Percentiles rank a stretch among this genome's conserved stretches.
Evolutionary conservation across 768 basidiomycete genomes (phyloP).

Genomic region (Tricholoma furcatifolium): DNA sequence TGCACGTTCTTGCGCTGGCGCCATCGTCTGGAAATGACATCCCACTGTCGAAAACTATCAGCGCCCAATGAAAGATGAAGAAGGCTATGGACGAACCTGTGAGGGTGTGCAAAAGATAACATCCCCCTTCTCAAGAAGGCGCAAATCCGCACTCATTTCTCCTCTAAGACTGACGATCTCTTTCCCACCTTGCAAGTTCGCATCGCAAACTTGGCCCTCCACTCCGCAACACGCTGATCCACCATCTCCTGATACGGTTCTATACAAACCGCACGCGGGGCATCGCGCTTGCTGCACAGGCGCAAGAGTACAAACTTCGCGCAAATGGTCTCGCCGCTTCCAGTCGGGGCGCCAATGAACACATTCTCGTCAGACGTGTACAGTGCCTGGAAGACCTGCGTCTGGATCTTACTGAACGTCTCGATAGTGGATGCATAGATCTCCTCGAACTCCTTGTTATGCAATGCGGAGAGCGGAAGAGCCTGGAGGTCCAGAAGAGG

Average conservation of each 20-base stretch:
- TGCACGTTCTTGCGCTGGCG: slow-evolving; percentile 96
- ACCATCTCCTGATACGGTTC: slow-evolving; percentile 99
- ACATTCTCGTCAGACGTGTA: slow-evolving; percentile 97
- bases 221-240: slow-evolving; percentile 84
- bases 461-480: slow-evolving; percentile 85
- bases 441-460: slow-evolving; percentile 89
- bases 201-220: slow-evolving; percentile 87
- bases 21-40: slow-evolving; percentile 92
- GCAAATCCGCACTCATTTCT: slow-evolving; percentile 89
- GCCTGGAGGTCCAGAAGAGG: slow-evolving; percentile 91
- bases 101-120: slow-evolving; percentile 92
- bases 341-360: slow-evolving; percentile 95
- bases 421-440: slow-evolving; percentile 83
- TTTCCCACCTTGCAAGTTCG: slow-evolving; percentile 83
- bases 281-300: slow-evolving; percentile 88
- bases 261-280: slow-evolving; percentile 86
- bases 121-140: slow-evolving; percentile 87
- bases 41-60: slow-evolving; percentile 63
- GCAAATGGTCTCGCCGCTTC: slow-evolving; percentile 96
- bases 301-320: slow-evolving; percentile 94
- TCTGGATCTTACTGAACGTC: slow-evolving; percentile 98
- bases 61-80: neutral
- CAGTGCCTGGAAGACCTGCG: slow-evolving; percentile 97
- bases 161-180: slow-evolving; percentile 93
- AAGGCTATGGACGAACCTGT: slow-evolving; percentile 54